These are phyloP conservation scores for Arctium minus DNA, from an alignment of 129 eudicot species.

Conservation along the genomic window DNA sequence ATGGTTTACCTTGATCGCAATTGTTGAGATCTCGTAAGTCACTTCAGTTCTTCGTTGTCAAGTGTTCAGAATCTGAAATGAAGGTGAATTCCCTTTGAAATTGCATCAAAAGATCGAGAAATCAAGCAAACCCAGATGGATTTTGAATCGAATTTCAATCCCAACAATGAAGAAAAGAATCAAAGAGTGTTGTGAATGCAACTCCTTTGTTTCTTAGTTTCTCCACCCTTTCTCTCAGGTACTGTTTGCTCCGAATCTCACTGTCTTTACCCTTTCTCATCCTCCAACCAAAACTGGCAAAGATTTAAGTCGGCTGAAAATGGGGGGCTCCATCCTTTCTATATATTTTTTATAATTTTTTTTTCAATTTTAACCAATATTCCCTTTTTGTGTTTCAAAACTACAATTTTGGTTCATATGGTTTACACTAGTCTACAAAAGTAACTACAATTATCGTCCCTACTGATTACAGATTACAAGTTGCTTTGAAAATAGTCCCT, in stretches of 20 bases:
- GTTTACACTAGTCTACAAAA: too few species aligned
- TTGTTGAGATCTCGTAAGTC: not conserved
- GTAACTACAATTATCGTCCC: too few species aligned
- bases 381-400: not conserved
- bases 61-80: slow-evolving; percentile 1
- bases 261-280: slow-evolving; percentile 2
- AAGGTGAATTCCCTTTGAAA: slow-evolving; percentile 7
- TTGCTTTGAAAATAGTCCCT: too few species aligned
- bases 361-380: not conserved
- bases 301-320: slow-evolving; percentile 27
- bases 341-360: not conserved
- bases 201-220: not conserved
- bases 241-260: slow-evolving; percentile 16
- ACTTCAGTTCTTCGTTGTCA: not conserved
- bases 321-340: slow-evolving; percentile 29
- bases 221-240: not conserved
- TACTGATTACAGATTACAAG: too few species aligned
- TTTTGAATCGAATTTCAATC: not conserved
- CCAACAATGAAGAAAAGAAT: slow-evolving; percentile 13
- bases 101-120: slow-evolving; percentile 8
- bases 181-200: slow-evolving; percentile 4
- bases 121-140: slow-evolving; percentile 28
- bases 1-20: not conserved
- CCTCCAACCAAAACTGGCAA: slow-evolving; percentile 20
- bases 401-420: too few species aligned